Conservation (phyloP, 2,329 filamentous ascomycete species). For the Colletotrichum higginsianum region DNA sequence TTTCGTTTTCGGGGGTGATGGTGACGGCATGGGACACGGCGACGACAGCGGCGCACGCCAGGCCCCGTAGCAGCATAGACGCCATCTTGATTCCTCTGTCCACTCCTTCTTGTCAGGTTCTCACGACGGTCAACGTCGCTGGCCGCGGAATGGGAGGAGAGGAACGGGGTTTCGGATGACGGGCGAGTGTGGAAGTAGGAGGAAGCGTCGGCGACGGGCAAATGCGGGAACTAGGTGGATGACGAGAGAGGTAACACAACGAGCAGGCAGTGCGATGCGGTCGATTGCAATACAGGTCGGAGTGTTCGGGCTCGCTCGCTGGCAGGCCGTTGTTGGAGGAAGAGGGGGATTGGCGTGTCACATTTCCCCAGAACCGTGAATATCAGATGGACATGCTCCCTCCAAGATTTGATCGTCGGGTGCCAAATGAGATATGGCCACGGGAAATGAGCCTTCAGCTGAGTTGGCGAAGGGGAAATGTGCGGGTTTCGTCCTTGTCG, state of each 20-base stretch:
- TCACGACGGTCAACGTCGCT: slow-evolving; percentile 57
- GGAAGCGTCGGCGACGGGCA: not conserved
- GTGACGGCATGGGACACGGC: slow-evolving; percentile 53
- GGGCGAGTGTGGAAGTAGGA: not conserved
- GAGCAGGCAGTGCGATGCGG: slow-evolving; percentile 30
- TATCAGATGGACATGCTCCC: slow-evolving; percentile 44
- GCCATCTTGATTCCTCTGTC: slow-evolving; percentile 48
- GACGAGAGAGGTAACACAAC: slow-evolving; percentile 13
- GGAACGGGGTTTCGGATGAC: slow-evolving; percentile 13
- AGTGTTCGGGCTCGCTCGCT: slow-evolving; percentile 29
- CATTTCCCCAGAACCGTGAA: slow-evolving; percentile 47
- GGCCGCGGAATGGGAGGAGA: slow-evolving; percentile 42
- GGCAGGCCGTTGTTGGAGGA: slow-evolving; percentile 30
- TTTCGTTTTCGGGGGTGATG: slow-evolving; percentile 50
- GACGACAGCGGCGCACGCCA: slow-evolving; percentile 52
- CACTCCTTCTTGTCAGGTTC: slow-evolving; percentile 28
- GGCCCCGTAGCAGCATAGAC: slow-evolving; percentile 48
- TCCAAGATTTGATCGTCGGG: slow-evolving; percentile 47
- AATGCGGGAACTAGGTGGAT: slow-evolving; percentile 18
- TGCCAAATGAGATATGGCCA: slow-evolving; percentile 7
- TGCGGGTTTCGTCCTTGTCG: not conserved
- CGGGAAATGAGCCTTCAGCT: slow-evolving; percentile 8
- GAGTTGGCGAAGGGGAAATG: not conserved
- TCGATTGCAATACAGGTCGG: slow-evolving; percentile 14
- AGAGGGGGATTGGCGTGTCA: slow-evolving; percentile 45